Evolutionary conservation across 1,139 yeast species (phyloP).

Genomic region (Pichia sp.): DNA sequence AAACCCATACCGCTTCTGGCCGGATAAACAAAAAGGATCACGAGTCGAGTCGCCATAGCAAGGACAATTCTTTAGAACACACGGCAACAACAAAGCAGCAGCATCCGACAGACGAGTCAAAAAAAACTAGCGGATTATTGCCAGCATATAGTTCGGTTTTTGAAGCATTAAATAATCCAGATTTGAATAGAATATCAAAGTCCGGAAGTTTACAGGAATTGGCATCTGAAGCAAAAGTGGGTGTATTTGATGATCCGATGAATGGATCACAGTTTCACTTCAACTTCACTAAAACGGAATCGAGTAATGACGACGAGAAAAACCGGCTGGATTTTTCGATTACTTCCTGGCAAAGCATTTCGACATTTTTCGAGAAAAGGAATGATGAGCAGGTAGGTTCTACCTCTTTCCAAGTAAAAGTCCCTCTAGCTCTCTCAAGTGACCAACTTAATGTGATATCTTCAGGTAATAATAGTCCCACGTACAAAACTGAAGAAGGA

Average conservation of each 20-base stretch:
- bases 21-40: too few species aligned
- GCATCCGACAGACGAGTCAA: background rate
- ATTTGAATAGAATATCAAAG: constrained; percentile 19
- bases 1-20: too few species aligned
- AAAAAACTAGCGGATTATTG: constrained; percentile 10
- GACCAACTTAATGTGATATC: constrained; percentile 11
- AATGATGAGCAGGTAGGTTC: background rate
- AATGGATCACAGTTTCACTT: constrained; percentile 5
- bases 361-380: constrained; percentile 1
- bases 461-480: constrained; percentile 10
- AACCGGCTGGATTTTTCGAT: constrained; percentile 17
- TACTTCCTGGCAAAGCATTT: constrained; percentile 26
- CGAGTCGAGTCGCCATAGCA: too few species aligned
- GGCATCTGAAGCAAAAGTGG: background rate
- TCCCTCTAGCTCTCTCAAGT: background rate
- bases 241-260: background rate
- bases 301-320: background rate
- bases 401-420: background rate
- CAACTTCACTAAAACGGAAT: constrained; percentile 1
- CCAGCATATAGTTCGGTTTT: constrained; percentile 28
- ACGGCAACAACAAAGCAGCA: background rate
- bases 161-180: constrained; percentile 27
- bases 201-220: too few species aligned
- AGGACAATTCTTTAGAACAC: too few species aligned
- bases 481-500: constrained; percentile 1